Conservation (phyloP, 2,329 filamentous ascomycete genomes). For the Simplicillium aogashimaense region DNA sequence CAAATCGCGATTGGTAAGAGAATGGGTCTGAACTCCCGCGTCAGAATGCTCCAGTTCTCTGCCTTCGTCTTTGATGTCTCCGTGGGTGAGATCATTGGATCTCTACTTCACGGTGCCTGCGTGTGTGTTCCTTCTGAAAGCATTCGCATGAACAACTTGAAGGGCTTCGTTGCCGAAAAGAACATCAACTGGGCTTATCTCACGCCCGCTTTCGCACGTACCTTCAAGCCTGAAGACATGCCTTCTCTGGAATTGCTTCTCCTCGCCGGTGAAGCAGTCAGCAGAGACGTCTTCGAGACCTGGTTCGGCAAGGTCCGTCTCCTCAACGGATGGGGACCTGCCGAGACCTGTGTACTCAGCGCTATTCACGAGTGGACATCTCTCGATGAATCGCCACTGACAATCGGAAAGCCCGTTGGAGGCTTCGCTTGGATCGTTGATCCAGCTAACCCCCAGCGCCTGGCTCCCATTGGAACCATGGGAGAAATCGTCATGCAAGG, state of each 20-base stretch:
- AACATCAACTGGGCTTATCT: constrained; percentile 4
- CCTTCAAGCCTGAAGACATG: neutral
- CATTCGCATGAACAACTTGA: constrained; percentile 4
- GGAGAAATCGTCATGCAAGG: constrained; percentile 12
- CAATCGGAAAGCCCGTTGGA: constrained; percentile 5
- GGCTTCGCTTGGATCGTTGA: constrained; percentile 4
- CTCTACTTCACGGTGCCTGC: constrained; percentile 3
- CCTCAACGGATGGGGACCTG: constrained; percentile 4
- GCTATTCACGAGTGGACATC: neutral
- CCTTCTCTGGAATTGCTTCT: neutral
- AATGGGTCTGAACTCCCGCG: neutral
- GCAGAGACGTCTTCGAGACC: neutral
- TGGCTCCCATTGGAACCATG: constrained; percentile 7
- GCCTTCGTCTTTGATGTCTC: constrained; percentile 6
- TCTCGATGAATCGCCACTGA: neutral
- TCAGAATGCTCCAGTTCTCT: constrained; percentile 6
- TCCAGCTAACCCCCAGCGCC: constrained; percentile 1
- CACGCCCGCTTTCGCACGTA: constrained; percentile 2
- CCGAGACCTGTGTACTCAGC: constrained; percentile 1
- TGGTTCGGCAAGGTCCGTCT: constrained; percentile 1
- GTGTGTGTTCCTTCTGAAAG: constrained; percentile 7
- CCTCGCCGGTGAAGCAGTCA: constrained; percentile 1
- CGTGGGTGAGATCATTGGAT: constrained; percentile 2
- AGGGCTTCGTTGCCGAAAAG: constrained; percentile 3
- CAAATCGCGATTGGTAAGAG: constrained; percentile 5